Conservation (phyloP, 768 basidiomycete genomes). For the Tylopilus sp. region DNA sequence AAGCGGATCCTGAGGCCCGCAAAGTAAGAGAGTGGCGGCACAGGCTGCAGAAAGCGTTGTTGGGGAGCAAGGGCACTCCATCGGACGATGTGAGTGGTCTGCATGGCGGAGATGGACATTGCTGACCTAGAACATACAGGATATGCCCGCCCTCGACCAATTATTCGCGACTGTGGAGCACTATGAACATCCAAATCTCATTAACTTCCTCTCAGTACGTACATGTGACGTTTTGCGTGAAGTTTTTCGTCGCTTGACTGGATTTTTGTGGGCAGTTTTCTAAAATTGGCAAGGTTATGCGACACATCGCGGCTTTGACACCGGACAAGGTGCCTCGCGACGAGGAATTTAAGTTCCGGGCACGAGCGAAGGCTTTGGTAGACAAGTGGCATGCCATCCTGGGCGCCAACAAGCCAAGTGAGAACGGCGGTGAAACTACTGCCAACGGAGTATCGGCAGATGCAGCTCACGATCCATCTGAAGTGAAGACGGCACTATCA, state of each 20-base stretch:
- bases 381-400: slow-evolving; percentile 42
- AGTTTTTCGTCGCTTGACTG: slow-evolving; percentile 8
- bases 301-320: slow-evolving; percentile 49
- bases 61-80: slow-evolving; percentile 61
- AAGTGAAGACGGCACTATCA: slow-evolving; percentile 20
- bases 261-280: slow-evolving; percentile 32
- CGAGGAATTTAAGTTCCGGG: slow-evolving; percentile 51
- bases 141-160: slow-evolving; percentile 70
- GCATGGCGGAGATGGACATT: background rate
- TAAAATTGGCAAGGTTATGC: slow-evolving; percentile 60
- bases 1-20: slow-evolving; percentile 56
- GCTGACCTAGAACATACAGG: slow-evolving; percentile 40
- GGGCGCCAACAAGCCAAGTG: slow-evolving; percentile 31
- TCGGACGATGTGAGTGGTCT: slow-evolving; percentile 55
- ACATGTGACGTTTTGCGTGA: slow-evolving; percentile 2
- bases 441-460: slow-evolving; percentile 27
- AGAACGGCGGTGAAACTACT: slow-evolving; percentile 27
- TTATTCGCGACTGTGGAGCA: slow-evolving; percentile 75
- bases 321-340: slow-evolving; percentile 45
- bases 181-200: slow-evolving; percentile 68
- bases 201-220: slow-evolving; percentile 65
- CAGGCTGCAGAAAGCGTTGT: slow-evolving; percentile 83
- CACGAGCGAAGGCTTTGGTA: slow-evolving; percentile 46
- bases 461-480: slow-evolving; percentile 11
- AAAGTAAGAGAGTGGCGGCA: slow-evolving; percentile 92